A percentile compares a stretch with the other conserved stretches of the same genome.
Conservation (phyloP, 2,329 filamentous ascomycete species). For the Rutstroemia sp. region DNA sequence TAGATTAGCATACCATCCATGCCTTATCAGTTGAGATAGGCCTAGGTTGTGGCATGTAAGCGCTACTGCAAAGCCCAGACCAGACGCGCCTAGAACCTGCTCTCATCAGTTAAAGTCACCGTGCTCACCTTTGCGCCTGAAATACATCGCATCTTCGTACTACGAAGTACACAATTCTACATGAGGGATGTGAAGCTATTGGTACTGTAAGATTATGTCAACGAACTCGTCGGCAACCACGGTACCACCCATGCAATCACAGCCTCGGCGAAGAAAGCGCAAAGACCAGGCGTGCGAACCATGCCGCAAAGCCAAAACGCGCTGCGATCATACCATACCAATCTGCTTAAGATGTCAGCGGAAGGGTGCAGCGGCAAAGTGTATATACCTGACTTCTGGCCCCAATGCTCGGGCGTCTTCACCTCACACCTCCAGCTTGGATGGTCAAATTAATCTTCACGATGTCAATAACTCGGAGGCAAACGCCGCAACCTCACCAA, state of each 20-base stretch:
- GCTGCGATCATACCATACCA: neutral
- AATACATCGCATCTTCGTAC: too few relatives aligned
- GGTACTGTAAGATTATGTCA: too few relatives aligned
- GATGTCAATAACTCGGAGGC: neutral
- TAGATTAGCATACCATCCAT: too few relatives aligned
- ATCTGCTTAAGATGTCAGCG: slow-evolving; percentile 1
- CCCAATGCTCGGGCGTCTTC: neutral
- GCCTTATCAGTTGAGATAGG: too few relatives aligned
- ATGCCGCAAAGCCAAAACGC: neutral
- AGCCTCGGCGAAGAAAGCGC: neutral
- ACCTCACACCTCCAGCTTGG: neutral
- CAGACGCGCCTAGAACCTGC: too few relatives aligned
- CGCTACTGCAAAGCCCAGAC: too few relatives aligned
- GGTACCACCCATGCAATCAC: neutral
- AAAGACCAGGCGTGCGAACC: slow-evolving; percentile 1
- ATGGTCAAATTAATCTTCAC: neutral
- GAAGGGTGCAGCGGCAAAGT: neutral
- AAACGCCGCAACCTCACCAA: neutral
- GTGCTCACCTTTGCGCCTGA: too few relatives aligned
- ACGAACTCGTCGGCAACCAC: too few relatives aligned
- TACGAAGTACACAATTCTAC: too few relatives aligned
- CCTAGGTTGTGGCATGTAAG: too few relatives aligned
- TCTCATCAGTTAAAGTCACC: too few relatives aligned
- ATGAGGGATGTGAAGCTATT: too few relatives aligned
- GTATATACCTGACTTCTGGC: neutral